Conservation (phyloP, 148 eudicot species). For the Bassia scoparia region DNA sequence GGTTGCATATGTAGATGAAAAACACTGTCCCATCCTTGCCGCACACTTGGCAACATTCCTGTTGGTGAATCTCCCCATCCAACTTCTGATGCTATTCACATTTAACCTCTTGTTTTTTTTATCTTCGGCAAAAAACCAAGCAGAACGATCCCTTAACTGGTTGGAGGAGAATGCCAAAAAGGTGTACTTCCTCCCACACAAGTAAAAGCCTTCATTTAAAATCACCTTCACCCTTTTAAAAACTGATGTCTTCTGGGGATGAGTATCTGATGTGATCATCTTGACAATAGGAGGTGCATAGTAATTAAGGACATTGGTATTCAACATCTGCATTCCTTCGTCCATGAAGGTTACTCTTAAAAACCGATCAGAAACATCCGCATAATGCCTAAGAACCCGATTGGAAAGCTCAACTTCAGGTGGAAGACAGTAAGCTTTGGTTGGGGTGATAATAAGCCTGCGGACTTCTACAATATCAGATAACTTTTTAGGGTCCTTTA, state of each 20-base stretch:
- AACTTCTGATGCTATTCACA: slow-evolving; percentile 35
- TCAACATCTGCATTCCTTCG: slow-evolving; percentile 70
- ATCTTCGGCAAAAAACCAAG: slow-evolving; percentile 93
- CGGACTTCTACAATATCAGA: slow-evolving; percentile 62
- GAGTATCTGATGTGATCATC: slow-evolving; percentile 37
- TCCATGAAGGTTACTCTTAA: slow-evolving; percentile 86
- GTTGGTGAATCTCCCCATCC: slow-evolving; percentile 77
- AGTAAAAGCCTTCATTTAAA: slow-evolving; percentile 48
- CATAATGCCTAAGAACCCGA: slow-evolving; percentile 67
- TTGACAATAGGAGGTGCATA: slow-evolving; percentile 61
- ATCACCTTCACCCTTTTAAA: slow-evolving; percentile 54
- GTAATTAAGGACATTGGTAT: slow-evolving; percentile 46
- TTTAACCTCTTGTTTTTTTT: slow-evolving; percentile 22
- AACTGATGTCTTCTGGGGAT: slow-evolving; percentile 48
- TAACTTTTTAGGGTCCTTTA: slow-evolving; percentile 38
- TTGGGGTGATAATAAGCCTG: slow-evolving; percentile 77
- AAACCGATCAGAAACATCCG: slow-evolving; percentile 62
- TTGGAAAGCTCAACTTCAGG: slow-evolving; percentile 81
- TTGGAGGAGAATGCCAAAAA: slow-evolving; percentile 87
- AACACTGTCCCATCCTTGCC: slow-evolving; percentile 91
- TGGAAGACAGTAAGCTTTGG: slow-evolving; percentile 79
- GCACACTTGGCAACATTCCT: slow-evolving; percentile 80
- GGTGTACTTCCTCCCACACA: slow-evolving; percentile 66
- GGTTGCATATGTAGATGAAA: slow-evolving; percentile 88
- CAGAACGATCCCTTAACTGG: slow-evolving; percentile 84